Percentiles rank a stretch among this genome's conserved stretches.
These are phyloP conservation scores for Dothistroma pini DNA, from an alignment of 2,329 filamentous ascomycete genomes.

Conservation along the genomic window DNA sequence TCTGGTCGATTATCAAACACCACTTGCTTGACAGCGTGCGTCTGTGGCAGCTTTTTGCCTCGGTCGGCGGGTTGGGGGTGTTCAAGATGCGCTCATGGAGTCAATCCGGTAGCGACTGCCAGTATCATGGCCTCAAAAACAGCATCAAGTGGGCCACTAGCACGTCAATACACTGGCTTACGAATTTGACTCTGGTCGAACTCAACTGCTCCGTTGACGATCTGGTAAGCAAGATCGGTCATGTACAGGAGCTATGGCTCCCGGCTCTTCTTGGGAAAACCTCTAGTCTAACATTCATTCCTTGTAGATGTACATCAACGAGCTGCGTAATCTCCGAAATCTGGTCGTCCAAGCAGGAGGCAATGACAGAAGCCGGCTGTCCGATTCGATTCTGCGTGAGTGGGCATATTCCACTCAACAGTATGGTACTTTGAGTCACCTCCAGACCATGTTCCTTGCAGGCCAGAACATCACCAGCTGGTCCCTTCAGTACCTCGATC, in stretches of 20 bases:
- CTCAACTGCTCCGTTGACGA: slow-evolving; percentile 5
- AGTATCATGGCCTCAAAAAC: background rate
- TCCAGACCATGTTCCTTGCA: slow-evolving; percentile 20
- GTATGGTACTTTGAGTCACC: slow-evolving; percentile 15
- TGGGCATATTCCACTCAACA: slow-evolving; percentile 21
- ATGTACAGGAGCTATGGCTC: no score
- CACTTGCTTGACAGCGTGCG: background rate
- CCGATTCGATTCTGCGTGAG: slow-evolving; percentile 20
- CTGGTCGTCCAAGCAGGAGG: slow-evolving; percentile 12
- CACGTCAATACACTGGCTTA: slow-evolving; percentile 19
- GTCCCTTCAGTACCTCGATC: slow-evolving; percentile 17
- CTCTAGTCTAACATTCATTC: no score
- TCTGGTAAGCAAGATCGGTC: no score
- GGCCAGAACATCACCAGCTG: slow-evolving; percentile 11
- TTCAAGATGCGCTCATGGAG: background rate
- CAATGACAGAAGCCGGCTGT: slow-evolving; percentile 4
- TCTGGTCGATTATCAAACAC: slow-evolving; percentile 15
- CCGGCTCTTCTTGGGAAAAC: no score
- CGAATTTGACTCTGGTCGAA: slow-evolving; percentile 16
- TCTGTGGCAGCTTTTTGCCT: slow-evolving; percentile 9
- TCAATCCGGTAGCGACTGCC: background rate
- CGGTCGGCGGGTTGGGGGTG: background rate
- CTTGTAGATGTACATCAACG: slow-evolving; percentile 10
- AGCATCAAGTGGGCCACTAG: background rate
- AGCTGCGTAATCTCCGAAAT: slow-evolving; percentile 17